Conservation (phyloP, 306 rosid genomes). For the Rubus idaeus region DNA sequence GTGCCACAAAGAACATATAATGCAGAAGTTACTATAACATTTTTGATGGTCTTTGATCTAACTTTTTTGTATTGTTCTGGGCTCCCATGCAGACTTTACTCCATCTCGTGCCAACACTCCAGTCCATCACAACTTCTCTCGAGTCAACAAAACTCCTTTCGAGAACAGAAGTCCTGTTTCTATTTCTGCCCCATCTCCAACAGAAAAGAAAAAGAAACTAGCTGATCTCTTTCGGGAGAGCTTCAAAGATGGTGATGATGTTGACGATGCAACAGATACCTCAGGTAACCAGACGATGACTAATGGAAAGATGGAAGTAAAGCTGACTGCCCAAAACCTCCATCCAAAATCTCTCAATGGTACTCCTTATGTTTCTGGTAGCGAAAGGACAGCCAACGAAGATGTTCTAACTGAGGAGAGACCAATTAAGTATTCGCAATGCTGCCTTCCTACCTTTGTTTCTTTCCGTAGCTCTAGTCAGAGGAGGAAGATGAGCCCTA, state of each 20-base stretch:
- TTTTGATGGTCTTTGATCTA: not conserved
- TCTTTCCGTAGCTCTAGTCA: constrained; percentile 66
- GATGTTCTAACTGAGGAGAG: constrained; percentile 34
- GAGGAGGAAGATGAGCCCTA: constrained; percentile 67
- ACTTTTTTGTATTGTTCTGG: constrained; percentile 21
- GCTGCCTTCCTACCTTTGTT: constrained; percentile 83
- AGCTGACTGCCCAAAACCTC: constrained; percentile 33
- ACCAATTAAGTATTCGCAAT: constrained; percentile 43
- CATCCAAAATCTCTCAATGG: constrained; percentile 50
- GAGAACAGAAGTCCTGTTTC: constrained; percentile 37
- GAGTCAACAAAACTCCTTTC: constrained; percentile 32
- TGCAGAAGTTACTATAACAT: not conserved
- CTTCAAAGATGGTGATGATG: constrained; percentile 34
- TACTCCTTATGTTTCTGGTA: constrained; percentile 53
- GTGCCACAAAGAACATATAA: constrained; percentile 5
- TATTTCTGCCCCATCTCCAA: constrained; percentile 45
- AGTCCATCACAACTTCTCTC: constrained; percentile 44
- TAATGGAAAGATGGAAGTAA: constrained; percentile 34
- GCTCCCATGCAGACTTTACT: constrained; percentile 57
- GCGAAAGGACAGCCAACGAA: constrained; percentile 56
- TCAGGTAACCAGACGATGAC: not conserved
- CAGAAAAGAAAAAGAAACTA: constrained; percentile 60
- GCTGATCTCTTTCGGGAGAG: constrained; percentile 75
- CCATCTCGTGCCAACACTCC: constrained; percentile 89
- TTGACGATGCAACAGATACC: constrained; percentile 5